Percentiles rank a stretch among this genome's conserved stretches.
Evolutionary conservation across 768 basidiomycete species (phyloP).

Genomic region (Suillus subluteus): DNA sequence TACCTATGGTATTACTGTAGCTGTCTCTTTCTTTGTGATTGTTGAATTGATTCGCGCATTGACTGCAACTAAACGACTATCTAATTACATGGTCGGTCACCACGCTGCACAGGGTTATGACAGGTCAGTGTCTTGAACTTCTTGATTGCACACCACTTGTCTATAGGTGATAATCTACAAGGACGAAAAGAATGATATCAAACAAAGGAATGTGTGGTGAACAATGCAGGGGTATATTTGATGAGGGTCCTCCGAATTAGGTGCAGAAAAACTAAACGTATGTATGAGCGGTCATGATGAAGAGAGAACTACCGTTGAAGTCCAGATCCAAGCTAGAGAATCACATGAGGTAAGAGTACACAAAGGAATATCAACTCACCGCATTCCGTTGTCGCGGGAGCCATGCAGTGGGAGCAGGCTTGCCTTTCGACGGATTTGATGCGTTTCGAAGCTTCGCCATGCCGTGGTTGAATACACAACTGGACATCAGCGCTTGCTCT

Average conservation of each 20-base stretch:
- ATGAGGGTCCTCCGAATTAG: constrained; percentile 10
- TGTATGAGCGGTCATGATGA: neutral
- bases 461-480: constrained; percentile 71
- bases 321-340: constrained; percentile 32
- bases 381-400: constrained; percentile 66
- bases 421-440: constrained; percentile 50
- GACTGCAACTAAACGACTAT: no score
- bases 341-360: neutral
- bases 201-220: no score
- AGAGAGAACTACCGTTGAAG: constrained; percentile 25
- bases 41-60: no score
- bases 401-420: constrained; percentile 66
- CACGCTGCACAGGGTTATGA: no score
- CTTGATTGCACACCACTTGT: no score
- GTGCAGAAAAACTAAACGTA: constrained; percentile 5
- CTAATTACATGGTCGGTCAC: no score
- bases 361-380: constrained; percentile 21
- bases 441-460: constrained; percentile 67
- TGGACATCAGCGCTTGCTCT: constrained; percentile 84
- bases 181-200: no score
- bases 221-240: constrained; percentile 13
- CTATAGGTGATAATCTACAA: no score
- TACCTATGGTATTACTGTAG: no score
- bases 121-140: no score
- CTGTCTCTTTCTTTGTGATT: no score